Evolutionary conservation across 2,329 filamentous ascomycete species (phyloP).

Genomic region (Ascosphaera aggregata): DNA sequence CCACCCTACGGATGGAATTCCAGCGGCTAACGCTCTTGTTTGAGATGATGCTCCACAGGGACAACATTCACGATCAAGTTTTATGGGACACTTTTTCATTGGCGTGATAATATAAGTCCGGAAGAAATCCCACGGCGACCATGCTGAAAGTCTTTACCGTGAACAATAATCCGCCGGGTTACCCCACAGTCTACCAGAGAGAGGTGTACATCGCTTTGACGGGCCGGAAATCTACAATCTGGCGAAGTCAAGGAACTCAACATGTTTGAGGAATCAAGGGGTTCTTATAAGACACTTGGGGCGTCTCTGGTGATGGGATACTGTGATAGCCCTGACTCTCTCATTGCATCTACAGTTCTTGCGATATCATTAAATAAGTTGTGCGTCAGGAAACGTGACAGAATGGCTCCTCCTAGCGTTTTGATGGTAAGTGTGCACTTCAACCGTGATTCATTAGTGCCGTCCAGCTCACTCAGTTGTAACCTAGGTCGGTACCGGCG

Average conservation of each 20-base stretch:
- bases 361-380: not conserved
- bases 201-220: not conserved
- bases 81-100: not conserved
- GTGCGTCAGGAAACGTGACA: constrained; percentile 2
- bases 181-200: not conserved
- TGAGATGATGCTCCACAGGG: not conserved
- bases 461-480: constrained; percentile 5
- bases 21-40: not conserved
- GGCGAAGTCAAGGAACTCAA: too few species aligned
- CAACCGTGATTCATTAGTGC: constrained; percentile 1
- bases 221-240: not conserved
- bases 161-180: not conserved
- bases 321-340: not conserved
- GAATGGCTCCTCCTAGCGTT: constrained; percentile 39
- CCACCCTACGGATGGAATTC: too few species aligned
- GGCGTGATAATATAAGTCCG: not conserved
- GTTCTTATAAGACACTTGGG: too few species aligned
- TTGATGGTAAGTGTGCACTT: constrained; percentile 33
- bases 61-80: not conserved
- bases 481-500: constrained; percentile 58
- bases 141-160: not conserved
- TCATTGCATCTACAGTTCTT: not conserved
- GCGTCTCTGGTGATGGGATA: too few species aligned
- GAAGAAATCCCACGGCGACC: not conserved
- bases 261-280: too few species aligned